Percentiles rank a stretch among this genome's conserved stretches.
Evolutionary conservation across 768 basidiomycete species (phyloP).

Genomic region (Tricholoma bakamatsutake): DNA sequence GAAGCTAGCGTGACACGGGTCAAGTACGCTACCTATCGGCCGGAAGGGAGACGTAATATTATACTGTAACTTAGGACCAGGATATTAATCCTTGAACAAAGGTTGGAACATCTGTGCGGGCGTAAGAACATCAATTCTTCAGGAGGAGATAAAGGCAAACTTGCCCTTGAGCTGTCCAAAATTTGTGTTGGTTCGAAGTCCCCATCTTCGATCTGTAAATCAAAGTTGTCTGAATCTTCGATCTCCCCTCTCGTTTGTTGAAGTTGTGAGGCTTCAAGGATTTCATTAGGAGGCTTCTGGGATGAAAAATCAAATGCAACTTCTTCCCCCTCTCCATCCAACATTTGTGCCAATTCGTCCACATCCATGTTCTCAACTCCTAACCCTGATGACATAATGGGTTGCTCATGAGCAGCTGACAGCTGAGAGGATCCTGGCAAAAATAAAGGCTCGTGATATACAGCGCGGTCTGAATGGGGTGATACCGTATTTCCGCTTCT

Average conservation of each 20-base stretch:
- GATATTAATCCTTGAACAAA: slow-evolving; percentile 42
- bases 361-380: slow-evolving; percentile 62
- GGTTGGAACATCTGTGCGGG: slow-evolving; percentile 37
- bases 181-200: slow-evolving; percentile 38
- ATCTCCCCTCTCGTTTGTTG: slow-evolving; percentile 14
- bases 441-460: slow-evolving; percentile 37
- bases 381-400: slow-evolving; percentile 55
- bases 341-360: slow-evolving; percentile 54
- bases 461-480: slow-evolving; percentile 18
- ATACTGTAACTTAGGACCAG: no score
- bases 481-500: background rate
- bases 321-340: slow-evolving; percentile 58
- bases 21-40: background rate
- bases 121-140: background rate
- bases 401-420: slow-evolving; percentile 47
- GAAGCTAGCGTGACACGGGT: no score
- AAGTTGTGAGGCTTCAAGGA: slow-evolving; percentile 6
- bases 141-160: background rate
- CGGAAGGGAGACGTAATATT: background rate
- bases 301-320: slow-evolving; percentile 34
- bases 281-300: slow-evolving; percentile 13
- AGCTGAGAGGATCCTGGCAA: slow-evolving; percentile 50
- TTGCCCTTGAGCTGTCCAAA: slow-evolving; percentile 29
- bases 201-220: slow-evolving; percentile 28
- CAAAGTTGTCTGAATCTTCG: slow-evolving; percentile 25